Percentiles rank a stretch among this genome's conserved stretches.
These are phyloP conservation scores for Sclerotinia glacialis DNA, from an alignment of 2,329 filamentous ascomycete genomes.

Conservation along the genomic window DNA sequence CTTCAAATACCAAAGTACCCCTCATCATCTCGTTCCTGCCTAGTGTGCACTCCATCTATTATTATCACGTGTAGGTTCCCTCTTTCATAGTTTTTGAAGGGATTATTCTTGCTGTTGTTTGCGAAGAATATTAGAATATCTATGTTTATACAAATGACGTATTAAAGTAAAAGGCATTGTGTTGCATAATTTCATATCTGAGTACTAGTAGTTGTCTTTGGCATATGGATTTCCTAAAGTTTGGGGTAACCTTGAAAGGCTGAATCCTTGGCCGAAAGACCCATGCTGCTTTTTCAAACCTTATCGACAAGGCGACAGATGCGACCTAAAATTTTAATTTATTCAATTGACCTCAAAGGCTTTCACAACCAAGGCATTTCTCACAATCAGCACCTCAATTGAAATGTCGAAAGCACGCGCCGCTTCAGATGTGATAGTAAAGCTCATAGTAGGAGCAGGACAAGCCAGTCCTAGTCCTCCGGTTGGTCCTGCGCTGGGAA, in stretches of 20 bases:
- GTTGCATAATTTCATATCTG: slow-evolving; percentile 1
- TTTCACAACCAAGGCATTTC: not conserved
- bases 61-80: not conserved
- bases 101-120: slow-evolving; percentile 14
- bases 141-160: slow-evolving; percentile 16
- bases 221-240: slow-evolving; percentile 8
- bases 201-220: not conserved
- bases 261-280: not conserved
- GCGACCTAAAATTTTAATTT: slow-evolving; percentile 10
- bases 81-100: slow-evolving; percentile 3
- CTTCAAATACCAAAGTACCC: slow-evolving; percentile 13
- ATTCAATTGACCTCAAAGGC: slow-evolving; percentile 4
- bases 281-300: slow-evolving; percentile 9
- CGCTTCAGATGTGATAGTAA: slow-evolving; percentile 72
- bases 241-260: slow-evolving; percentile 19
- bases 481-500: slow-evolving; percentile 92
- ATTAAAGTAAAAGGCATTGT: slow-evolving; percentile 7
- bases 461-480: slow-evolving; percentile 93
- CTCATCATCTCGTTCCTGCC: slow-evolving; percentile 22
- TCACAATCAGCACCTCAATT: slow-evolving; percentile 15
- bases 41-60: not conserved
- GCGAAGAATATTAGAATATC: slow-evolving; percentile 1
- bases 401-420: slow-evolving; percentile 40
- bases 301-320: slow-evolving; percentile 21
- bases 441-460: slow-evolving; percentile 94